Evolutionary conservation across 768 basidiomycete species (phyloP).

Genomic region (Galerina sulciceps): DNA sequence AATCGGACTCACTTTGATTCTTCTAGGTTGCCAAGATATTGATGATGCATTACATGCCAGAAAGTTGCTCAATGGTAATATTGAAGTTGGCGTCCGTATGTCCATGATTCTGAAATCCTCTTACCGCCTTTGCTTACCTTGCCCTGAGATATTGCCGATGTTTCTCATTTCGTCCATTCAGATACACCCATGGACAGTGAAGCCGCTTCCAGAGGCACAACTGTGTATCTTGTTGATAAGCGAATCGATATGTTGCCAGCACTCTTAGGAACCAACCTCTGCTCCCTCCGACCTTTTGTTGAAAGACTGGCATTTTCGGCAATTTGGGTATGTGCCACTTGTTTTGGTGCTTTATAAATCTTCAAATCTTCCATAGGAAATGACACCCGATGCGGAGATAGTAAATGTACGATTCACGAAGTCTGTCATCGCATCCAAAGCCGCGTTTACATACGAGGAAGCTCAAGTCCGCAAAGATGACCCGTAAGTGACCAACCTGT

Average conservation of each 20-base stretch:
- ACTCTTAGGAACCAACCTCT: slow-evolving; percentile 93
- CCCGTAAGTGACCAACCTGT: slow-evolving; percentile 38
- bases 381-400: slow-evolving; percentile 87
- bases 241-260: slow-evolving; percentile 98
- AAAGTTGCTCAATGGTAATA: slow-evolving; percentile 86
- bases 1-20: background rate
- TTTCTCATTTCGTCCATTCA: slow-evolving; percentile 92
- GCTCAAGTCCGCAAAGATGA: slow-evolving; percentile 95
- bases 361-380: slow-evolving; percentile 59
- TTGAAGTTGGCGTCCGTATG: slow-evolving; percentile 98
- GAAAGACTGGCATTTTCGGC: slow-evolving; percentile 95
- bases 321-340: slow-evolving; percentile 73
- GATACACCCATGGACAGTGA: slow-evolving; percentile 97
- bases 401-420: slow-evolving; percentile 91
- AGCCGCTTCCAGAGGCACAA: slow-evolving; percentile 94
- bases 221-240: slow-evolving; percentile 97
- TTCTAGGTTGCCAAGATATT: slow-evolving; percentile 91
- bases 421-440: slow-evolving; percentile 95
- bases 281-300: slow-evolving; percentile 89
- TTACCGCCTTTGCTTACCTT: background rate
- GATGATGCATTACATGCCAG: slow-evolving; percentile 97
- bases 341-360: background rate
- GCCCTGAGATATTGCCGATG: slow-evolving; percentile 92
- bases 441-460: slow-evolving; percentile 96
- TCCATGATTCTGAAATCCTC: slow-evolving; percentile 24